Conservation (phyloP, 2,329 filamentous ascomycete species). For the Fusarium beomiforme region DNA sequence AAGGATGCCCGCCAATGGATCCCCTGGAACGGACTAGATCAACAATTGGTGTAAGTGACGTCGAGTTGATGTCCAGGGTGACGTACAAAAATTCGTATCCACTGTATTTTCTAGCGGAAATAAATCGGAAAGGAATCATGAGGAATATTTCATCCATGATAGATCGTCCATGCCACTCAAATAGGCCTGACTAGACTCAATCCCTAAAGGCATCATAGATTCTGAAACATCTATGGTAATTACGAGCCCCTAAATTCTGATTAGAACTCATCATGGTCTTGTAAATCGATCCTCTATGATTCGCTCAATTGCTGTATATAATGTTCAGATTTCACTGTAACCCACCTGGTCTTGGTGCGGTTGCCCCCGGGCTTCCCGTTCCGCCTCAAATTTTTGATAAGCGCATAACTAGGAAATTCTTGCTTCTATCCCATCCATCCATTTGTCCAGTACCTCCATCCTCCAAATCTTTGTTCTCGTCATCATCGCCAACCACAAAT, state of each 20-base stretch:
- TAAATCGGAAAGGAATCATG: slow-evolving; percentile 2
- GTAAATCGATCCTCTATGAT: background rate
- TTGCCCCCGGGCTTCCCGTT: slow-evolving; percentile 24
- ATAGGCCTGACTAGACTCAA: background rate
- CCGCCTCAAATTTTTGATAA: slow-evolving; percentile 26
- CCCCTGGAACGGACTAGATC: slow-evolving; percentile 11
- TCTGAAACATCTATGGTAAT: too few relatives aligned
- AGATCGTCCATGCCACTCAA: background rate
- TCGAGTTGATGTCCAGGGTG: slow-evolving; percentile 32
- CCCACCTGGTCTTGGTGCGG: slow-evolving; percentile 5
- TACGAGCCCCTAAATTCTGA: background rate
- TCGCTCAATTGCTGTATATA: background rate
- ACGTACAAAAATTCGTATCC: slow-evolving; percentile 23
- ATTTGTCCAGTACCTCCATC: slow-evolving; percentile 14
- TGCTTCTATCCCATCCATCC: background rate
- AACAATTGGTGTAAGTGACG: slow-evolving; percentile 41
- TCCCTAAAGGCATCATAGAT: background rate
- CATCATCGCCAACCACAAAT: slow-evolving; percentile 22
- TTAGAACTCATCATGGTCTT: background rate
- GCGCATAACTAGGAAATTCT: slow-evolving; percentile 25
- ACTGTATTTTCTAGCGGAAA: background rate
- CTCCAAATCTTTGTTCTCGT: slow-evolving; percentile 27
- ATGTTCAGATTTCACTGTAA: background rate
- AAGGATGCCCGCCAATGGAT: slow-evolving; percentile 31
- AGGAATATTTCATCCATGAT: background rate